Conservation (phyloP, 1,284 basidiomycete species). For the Puccinia brachypodii region DNA sequence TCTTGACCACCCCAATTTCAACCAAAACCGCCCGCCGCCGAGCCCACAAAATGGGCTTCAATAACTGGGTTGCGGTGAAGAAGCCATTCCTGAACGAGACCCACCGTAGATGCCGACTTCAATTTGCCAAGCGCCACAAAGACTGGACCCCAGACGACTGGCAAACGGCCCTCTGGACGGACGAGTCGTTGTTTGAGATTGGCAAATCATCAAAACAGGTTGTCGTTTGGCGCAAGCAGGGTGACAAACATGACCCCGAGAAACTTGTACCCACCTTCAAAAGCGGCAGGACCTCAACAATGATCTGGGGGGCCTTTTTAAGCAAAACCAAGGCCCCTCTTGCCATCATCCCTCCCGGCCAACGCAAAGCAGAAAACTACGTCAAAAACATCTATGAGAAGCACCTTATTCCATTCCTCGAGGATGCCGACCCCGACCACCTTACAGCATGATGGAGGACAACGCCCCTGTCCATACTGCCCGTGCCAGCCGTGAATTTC, state of each 20-base stretch:
- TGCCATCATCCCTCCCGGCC: neutral
- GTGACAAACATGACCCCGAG: neutral
- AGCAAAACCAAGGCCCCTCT: neutral
- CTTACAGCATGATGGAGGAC: neutral
- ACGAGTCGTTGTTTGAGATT: conserved; percentile 25
- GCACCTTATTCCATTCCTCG: neutral
- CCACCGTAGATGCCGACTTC: neutral
- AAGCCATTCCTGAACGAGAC: neutral
- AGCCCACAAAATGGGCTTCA: neutral
- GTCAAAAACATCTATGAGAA: neutral
- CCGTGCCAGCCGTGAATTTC: neutral
- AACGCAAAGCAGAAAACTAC: neutral
- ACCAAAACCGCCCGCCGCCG: neutral
- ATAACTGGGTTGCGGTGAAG: neutral
- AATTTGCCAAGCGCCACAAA: neutral
- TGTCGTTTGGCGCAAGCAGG: neutral
- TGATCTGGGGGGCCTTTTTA: conserved; percentile 1
- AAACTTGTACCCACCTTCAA: neutral
- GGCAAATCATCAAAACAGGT: neutral
- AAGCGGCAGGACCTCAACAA: neutral
- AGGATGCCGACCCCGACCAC: neutral
- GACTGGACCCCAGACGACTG: conserved; percentile 16
- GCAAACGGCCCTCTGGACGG: conserved; percentile 14
- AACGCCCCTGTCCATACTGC: conserved; percentile 3
- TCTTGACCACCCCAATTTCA: neutral